phyloP scores from a whole-genome alignment of 352 stramenopile species.

The Globisporangium sylvaticum region DNA sequence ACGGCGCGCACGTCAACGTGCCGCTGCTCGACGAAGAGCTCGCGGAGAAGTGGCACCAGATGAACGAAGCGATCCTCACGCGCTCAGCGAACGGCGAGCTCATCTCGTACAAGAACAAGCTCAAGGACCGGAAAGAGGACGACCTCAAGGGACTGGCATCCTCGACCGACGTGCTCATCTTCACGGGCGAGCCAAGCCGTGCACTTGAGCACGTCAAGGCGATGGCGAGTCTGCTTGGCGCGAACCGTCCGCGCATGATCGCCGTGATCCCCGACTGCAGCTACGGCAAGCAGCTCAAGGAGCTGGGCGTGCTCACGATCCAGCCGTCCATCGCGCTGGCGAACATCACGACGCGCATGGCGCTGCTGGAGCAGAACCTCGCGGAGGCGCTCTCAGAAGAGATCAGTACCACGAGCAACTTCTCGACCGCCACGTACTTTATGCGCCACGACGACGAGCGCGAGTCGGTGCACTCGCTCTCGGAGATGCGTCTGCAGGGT shows the following conservation, averaged over 20 bases:
- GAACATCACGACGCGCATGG: conserved; percentile 66
- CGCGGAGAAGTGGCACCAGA: conserved; percentile 49
- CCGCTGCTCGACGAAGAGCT: conserved; percentile 57
- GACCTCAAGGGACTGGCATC: conserved; percentile 35
- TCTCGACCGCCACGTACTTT: conserved; percentile 37
- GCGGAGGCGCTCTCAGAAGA: conserved; percentile 36
- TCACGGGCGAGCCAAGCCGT: conserved; percentile 45
- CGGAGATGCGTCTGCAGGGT: conserved; percentile 37
- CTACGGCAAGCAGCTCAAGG: conserved; percentile 34
- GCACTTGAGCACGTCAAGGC: conserved; percentile 46
- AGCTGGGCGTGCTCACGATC: conserved; percentile 51
- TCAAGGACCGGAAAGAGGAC: conserved; percentile 26
- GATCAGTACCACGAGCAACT: conserved; percentile 24
- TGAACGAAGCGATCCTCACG: conserved; percentile 50
- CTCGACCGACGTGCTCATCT: conserved; percentile 53
- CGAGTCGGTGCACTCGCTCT: conserved; percentile 30
- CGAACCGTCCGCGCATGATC: conserved; percentile 50
- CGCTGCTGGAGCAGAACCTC: conserved; percentile 43
- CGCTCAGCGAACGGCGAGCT: conserved; percentile 53
- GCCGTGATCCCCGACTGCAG: conserved; percentile 41
- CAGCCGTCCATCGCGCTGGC: conserved; percentile 59
- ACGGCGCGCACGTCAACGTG: conserved; percentile 59
- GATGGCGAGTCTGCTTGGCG: conserved; percentile 37
- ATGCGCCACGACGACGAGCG: conserved; percentile 32
- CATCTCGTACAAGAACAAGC: conserved; percentile 66